These are phyloP conservation scores for Fusarium udum DNA, from an alignment of 2,329 filamentous ascomycete species.

Conservation along the genomic window DNA sequence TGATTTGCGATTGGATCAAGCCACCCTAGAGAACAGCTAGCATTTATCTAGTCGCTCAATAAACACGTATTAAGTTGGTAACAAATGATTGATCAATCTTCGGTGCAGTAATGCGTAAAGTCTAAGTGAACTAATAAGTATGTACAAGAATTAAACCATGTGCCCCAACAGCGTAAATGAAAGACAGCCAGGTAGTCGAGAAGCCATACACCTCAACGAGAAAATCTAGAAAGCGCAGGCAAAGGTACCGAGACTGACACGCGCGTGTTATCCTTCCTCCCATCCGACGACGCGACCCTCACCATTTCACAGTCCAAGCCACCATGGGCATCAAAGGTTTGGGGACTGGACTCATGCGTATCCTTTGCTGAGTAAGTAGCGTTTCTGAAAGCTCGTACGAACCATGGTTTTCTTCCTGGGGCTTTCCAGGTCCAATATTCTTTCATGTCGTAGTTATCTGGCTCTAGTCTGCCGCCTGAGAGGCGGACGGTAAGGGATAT, in stretches of 20 bases:
- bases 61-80: too few relatives aligned
- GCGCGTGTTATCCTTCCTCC: neutral
- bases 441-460: constrained; percentile 33
- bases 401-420: constrained; percentile 25
- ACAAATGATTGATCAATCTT: neutral
- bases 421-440: constrained; percentile 40
- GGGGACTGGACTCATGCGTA: neutral
- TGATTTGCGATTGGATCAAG: too few relatives aligned
- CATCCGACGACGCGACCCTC: constrained; percentile 12
- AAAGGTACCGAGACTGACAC: neutral
- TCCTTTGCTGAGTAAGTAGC: neutral
- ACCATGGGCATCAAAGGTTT: neutral
- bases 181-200: rapidly evolving
- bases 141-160: neutral
- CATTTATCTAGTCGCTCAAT: rapidly evolving
- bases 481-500: constrained; percentile 15
- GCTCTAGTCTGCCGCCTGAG: constrained; percentile 23
- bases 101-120: neutral
- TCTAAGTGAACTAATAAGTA: neutral
- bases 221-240: neutral
- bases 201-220: neutral
- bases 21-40: rapidly evolving
- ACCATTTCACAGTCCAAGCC: constrained; percentile 26
- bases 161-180: rapidly evolving
- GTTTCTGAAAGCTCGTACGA: constrained; percentile 10